Conservation (phyloP, 2,329 filamentous ascomycete species). For the Drechslerella stenobrocha region DNA sequence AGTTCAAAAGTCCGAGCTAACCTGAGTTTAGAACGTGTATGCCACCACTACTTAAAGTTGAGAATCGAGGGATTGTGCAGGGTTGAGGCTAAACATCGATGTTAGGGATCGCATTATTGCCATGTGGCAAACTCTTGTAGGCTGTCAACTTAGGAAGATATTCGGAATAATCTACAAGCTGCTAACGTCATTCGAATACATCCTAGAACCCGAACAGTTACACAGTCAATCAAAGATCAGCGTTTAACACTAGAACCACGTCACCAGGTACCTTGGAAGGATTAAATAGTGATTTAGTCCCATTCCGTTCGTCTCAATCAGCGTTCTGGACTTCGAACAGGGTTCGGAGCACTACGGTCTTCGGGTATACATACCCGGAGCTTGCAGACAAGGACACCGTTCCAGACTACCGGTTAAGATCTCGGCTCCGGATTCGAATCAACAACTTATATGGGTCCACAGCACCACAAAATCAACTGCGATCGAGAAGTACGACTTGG, state of each 20-base stretch:
- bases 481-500: slow-evolving; percentile 7
- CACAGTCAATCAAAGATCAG: slow-evolving; percentile 10
- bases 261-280: slow-evolving; percentile 11
- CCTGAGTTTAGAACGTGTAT: slow-evolving; percentile 31
- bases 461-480: slow-evolving; percentile 31
- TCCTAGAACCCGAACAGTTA: slow-evolving; percentile 26
- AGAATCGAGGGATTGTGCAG: background rate
- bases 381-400: slow-evolving; percentile 9
- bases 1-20: background rate
- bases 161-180: too few relatives aligned
- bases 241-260: slow-evolving; percentile 26
- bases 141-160: too few relatives aligned
- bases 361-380: slow-evolving; percentile 39
- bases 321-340: slow-evolving; percentile 26
- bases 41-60: background rate
- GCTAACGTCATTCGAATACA: too few relatives aligned
- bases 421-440: slow-evolving; percentile 18
- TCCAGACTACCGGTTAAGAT: slow-evolving; percentile 14
- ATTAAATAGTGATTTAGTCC: slow-evolving; percentile 7
- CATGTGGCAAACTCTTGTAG: slow-evolving; percentile 41
- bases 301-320: slow-evolving; percentile 16
- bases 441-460: slow-evolving; percentile 29
- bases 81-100: background rate
- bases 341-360: slow-evolving; percentile 9
- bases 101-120: slow-evolving; percentile 32